Percentiles rank a stretch among this genome's conserved stretches.
Conservation (phyloP, 192 early-diverging fungal species). For the Coemansia reversa region DNA sequence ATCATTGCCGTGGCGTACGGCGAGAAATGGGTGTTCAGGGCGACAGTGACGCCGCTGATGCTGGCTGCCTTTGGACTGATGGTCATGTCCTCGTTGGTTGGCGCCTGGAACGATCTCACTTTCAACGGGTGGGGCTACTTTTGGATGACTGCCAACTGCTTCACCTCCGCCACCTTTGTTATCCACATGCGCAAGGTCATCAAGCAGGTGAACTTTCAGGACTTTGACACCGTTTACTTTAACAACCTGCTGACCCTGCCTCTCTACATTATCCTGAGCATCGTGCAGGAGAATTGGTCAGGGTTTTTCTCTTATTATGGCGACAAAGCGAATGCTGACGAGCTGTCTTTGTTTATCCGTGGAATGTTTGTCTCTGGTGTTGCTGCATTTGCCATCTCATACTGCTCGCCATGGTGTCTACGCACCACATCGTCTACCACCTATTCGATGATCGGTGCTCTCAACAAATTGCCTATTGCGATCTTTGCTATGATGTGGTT, state of each 20-base stretch:
- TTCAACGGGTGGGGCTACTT: constrained; percentile 65
- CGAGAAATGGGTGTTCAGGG: constrained; percentile 82
- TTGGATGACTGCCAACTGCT: constrained; percentile 94
- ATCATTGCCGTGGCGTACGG: constrained; percentile 96
- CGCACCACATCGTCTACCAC: constrained; percentile 72
- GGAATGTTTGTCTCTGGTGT: constrained; percentile 79
- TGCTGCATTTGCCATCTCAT: constrained; percentile 89
- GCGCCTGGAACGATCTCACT: constrained; percentile 75
- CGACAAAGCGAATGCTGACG: constrained; percentile 56
- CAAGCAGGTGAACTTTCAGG: constrained; percentile 88
- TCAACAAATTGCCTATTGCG: constrained; percentile 97
- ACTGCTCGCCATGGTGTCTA: constrained; percentile 65
- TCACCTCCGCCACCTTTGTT: constrained; percentile 83
- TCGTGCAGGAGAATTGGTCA: constrained; percentile 69
- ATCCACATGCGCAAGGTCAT: constrained; percentile 90
- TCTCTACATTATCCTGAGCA: constrained; percentile 66
- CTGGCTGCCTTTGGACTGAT: constrained; percentile 80
- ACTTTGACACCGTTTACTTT: constrained; percentile 98
- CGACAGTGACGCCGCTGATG: constrained; percentile 78
- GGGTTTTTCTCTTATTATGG: constrained; percentile 48
- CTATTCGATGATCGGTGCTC: constrained; percentile 96
- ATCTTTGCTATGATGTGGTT: constrained; percentile 95
- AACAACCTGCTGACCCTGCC: constrained; percentile 93
- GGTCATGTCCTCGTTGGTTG: constrained; percentile 84
- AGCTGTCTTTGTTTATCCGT: constrained; percentile 62